Conservation (phyloP, 257 asterid species). For the Petrea volubilis region DNA sequence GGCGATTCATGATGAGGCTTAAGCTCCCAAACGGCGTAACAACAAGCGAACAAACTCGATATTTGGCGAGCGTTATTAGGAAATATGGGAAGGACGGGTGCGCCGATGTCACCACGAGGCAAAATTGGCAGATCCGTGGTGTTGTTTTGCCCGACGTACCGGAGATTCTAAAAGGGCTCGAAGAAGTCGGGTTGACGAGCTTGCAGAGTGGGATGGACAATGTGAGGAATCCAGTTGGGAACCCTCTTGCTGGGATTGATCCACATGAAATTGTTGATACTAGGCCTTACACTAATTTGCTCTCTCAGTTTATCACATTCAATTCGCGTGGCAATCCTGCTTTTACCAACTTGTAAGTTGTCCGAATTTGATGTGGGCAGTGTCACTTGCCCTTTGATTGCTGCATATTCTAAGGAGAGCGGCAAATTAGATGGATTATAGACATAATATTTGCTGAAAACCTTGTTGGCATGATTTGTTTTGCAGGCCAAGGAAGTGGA, state of each 20-base stretch:
- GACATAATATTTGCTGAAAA: background rate
- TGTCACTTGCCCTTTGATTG: no score
- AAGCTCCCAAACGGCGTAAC: conserved; percentile 98
- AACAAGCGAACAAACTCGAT: conserved; percentile 83
- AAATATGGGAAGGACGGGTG: conserved; percentile 90
- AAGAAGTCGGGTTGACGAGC: conserved; percentile 86
- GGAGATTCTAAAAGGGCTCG: conserved; percentile 76
- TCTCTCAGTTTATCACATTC: conserved; percentile 80
- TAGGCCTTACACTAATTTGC: conserved; percentile 75
- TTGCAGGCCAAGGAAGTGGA: conserved; percentile 98
- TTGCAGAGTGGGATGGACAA: conserved; percentile 99
- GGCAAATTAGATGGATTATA: background rate
- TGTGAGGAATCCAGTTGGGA: conserved; percentile 94
- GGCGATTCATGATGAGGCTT: conserved; percentile 95
- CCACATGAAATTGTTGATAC: conserved; percentile 89
- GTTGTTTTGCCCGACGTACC: conserved; percentile 88
- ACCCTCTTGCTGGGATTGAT: conserved; percentile 95
- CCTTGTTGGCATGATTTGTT: background rate
- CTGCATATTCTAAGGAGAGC: background rate
- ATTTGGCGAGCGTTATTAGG: conserved; percentile 70
- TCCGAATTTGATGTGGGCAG: no score
- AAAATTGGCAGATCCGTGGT: conserved; percentile 97
- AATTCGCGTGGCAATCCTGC: conserved; percentile 83
- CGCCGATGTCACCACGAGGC: conserved; percentile 92
- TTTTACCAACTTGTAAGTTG: conserved; percentile 82